Base-by-base conservation (phyloP, 2,329 filamentous ascomycete genomes). In the Aspergillus caelatus region DNA sequence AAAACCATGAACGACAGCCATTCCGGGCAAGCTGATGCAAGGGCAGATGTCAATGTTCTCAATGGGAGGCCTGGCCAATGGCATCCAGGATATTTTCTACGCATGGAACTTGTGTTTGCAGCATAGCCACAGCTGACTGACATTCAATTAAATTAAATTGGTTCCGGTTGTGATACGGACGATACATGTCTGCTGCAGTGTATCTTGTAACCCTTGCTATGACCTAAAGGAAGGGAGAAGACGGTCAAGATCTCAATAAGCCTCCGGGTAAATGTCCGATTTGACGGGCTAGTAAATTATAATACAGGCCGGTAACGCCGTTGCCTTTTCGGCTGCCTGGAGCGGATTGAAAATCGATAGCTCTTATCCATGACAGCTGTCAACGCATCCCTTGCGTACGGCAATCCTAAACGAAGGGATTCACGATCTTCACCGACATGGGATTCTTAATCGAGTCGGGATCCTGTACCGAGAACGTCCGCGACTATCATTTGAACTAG, bases 341-440 rank as follows among this genome's bases (percentile, higher is more conserved):
- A n/a, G 26, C 45, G 46, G 14, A 9, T 30, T 12, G 19, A 11
- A 19, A 50, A 50, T 50, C 10, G 52, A 54, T 36, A 54, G 52
- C 30, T 54, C 30, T 36, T 36, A 39, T 59, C 57, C 32, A 59
- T 62, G 63, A 65, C 63, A 62, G 63, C 60, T 65, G 63, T 65
- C 63, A 62, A 57, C n/a, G 36, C 6, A 28, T 34, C 23, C 59
- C 60, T 65, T 60, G 54, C 43, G 34, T 48, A 36, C 11, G 14
- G n/a, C 14, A 34, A 61, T 41, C 26, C 12, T n/a, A 16, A 52
- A 30, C 11, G 23, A 36, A 43, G 53, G 53, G 48, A 55, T 21
- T 41, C 14, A 41, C 6, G 11, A 34, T 14, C 52, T 54, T 54
- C 52, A 54, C 52, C 52, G 52, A 54, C 30, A 54, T 36, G n/a